phyloP scores from a whole-genome alignment of 2,329 filamentous ascomycete species.

The Furcasterigmium furcatum region DNA sequence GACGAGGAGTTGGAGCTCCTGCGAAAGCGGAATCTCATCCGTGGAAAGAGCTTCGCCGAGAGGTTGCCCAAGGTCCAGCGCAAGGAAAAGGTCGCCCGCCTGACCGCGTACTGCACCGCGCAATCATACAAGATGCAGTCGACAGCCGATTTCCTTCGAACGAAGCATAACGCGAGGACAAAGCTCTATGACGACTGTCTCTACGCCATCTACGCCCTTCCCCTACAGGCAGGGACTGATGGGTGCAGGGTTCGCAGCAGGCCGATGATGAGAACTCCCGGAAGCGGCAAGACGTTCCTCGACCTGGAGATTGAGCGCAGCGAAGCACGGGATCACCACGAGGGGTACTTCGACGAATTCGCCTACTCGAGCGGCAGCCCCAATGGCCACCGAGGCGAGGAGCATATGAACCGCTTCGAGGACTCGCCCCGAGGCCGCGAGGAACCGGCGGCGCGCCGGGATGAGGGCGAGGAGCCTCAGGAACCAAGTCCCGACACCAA shows the following conservation, averaged over 20 bases:
- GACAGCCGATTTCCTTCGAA: slow-evolving; percentile 84
- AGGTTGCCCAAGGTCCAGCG: slow-evolving; percentile 83
- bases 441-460: neutral
- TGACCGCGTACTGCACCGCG: slow-evolving; percentile 95
- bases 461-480: neutral
- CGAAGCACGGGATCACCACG: slow-evolving; percentile 83
- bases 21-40: slow-evolving; percentile 57
- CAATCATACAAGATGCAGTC: slow-evolving; percentile 87
- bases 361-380: slow-evolving; percentile 41
- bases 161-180: slow-evolving; percentile 84
- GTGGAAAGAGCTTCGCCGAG: slow-evolving; percentile 90
- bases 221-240: slow-evolving; percentile 78
- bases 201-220: slow-evolving; percentile 92
- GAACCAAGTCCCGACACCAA: slow-evolving; percentile 7
- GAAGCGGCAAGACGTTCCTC: slow-evolving; percentile 81
- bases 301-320: slow-evolving; percentile 96
- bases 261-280: slow-evolving; percentile 87
- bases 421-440: slow-evolving; percentile 18
- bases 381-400: slow-evolving; percentile 17
- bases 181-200: slow-evolving; percentile 98
- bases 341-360: slow-evolving; percentile 83
- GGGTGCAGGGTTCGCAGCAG: slow-evolving; percentile 88
- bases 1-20: slow-evolving; percentile 67
- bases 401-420: slow-evolving; percentile 25
- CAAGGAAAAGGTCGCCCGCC: slow-evolving; percentile 80